Percentiles rank a stretch among this genome's conserved stretches.
Conservation (phyloP, 805 yeast species). For the Metschnikowia proteae region DNA sequence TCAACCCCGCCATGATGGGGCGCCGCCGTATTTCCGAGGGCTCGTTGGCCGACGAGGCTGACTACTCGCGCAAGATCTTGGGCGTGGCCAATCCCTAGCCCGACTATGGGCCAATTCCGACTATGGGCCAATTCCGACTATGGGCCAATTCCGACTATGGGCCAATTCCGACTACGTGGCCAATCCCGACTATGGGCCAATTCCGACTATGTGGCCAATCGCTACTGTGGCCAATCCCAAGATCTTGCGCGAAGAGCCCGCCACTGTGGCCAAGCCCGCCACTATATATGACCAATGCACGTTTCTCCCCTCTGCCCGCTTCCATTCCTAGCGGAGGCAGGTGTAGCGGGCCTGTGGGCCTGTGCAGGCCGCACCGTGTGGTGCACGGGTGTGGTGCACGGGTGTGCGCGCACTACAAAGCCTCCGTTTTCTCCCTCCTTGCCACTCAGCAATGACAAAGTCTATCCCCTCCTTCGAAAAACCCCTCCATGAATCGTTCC, state of each 20-base stretch:
- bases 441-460: constrained; percentile 14
- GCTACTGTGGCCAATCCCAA: too few relatives aligned
- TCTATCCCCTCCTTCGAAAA: constrained; percentile 37
- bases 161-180: too few relatives aligned
- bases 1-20: constrained; percentile 76
- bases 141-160: too few relatives aligned
- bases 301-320: background rate
- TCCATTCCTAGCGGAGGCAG: too few relatives aligned
- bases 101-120: background rate
- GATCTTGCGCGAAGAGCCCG: too few relatives aligned
- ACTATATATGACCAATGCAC: background rate
- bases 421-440: background rate
- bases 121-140: too few relatives aligned
- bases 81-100: constrained; percentile 76
- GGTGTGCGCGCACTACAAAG: constrained; percentile 1
- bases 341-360: background rate
- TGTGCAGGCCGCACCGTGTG: background rate
- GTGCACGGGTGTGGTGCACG: constrained; percentile 3
- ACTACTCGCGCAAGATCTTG: constrained; percentile 72
- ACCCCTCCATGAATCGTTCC: constrained; percentile 27
- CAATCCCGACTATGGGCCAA: too few relatives aligned
- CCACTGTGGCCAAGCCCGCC: too few relatives aligned
- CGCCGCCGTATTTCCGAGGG: constrained; percentile 83
- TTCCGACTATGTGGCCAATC: too few relatives aligned
- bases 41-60: constrained; percentile 80